Conservation (phyloP, 805 yeast species). For the Isabelozyma pseudorhagii region DNA sequence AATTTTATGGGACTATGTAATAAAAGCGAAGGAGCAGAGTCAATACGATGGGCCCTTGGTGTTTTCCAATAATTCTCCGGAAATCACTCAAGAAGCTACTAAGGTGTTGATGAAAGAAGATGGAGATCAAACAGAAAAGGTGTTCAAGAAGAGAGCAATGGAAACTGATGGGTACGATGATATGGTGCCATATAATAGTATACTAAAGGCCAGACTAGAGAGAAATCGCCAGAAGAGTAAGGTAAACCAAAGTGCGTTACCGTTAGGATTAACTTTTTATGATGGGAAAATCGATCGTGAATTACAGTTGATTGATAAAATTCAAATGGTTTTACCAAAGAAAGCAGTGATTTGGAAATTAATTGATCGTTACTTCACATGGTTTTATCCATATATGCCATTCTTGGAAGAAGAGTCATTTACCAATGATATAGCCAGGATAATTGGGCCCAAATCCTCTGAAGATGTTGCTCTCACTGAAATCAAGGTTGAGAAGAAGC, state of each 20-base stretch:
- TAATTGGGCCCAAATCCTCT: constrained; percentile 31
- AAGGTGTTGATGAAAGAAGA: constrained; percentile 10
- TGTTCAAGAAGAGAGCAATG: constrained; percentile 27
- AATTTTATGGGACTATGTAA: constrained; percentile 31
- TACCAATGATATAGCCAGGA: constrained; percentile 17
- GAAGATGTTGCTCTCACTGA: constrained; percentile 19
- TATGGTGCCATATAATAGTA: constrained; percentile 26
- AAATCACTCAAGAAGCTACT: constrained; percentile 20
- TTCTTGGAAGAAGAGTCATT: constrained; percentile 40
- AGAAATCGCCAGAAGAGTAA: constrained; percentile 6
- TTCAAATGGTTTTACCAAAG: constrained; percentile 38
- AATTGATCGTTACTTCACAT: constrained; percentile 39
- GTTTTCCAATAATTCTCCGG: constrained; percentile 15
- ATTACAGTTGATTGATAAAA: constrained; percentile 26
- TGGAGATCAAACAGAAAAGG: constrained; percentile 13
- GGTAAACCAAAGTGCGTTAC: constrained; percentile 16
- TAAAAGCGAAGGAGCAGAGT: constrained; percentile 7
- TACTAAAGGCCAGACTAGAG: constrained; percentile 13
- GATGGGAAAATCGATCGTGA: constrained; percentile 29
- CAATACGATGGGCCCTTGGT: constrained; percentile 20
- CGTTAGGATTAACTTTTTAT: constrained; percentile 30
- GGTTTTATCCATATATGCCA: constrained; percentile 48
- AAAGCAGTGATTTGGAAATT: constrained; percentile 38
- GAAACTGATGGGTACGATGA: constrained; percentile 34
- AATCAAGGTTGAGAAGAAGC: constrained; percentile 32